Conservation (phyloP, 345 rosid species). For the Lepidium didymum region DNA sequence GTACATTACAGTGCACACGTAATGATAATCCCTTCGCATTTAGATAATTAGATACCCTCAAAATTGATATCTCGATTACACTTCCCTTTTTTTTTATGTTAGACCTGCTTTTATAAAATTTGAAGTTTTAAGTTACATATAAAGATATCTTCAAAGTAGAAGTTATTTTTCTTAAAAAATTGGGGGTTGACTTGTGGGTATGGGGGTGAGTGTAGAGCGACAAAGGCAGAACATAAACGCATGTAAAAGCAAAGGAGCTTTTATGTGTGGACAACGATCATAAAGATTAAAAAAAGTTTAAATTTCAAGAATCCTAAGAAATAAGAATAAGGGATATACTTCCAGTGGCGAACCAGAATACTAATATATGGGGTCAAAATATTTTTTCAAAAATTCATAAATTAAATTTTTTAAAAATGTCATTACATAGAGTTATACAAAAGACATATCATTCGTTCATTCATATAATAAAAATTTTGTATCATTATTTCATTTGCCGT, state of each 20-base stretch:
- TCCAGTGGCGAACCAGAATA: too few species aligned
- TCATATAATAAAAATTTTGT: too few species aligned
- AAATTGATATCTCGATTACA: not conserved
- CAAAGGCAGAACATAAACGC: not conserved
- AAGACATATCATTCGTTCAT: too few species aligned
- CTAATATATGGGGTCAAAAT: too few species aligned
- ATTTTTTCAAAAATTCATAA: too few species aligned
- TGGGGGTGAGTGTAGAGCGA: not conserved
- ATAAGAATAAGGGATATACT: not conserved
- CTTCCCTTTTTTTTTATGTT: too few species aligned
- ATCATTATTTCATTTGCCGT: too few species aligned
- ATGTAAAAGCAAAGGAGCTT: slow-evolving; percentile 12
- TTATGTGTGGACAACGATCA: not conserved
- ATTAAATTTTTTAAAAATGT: too few species aligned
- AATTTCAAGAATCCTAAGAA: slow-evolving; percentile 1
- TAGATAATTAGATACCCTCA: not conserved
- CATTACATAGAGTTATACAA: too few species aligned
- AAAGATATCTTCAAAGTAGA: not conserved
- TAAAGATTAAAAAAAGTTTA: not conserved
- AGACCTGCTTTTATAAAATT: too few species aligned
- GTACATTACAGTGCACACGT: not conserved
- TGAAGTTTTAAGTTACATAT: too few species aligned
- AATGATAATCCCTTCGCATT: not conserved
- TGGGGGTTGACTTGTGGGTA: slow-evolving; percentile 10
- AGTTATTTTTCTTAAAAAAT: not conserved